Evolutionary conservation across 768 basidiomycete genomes (phyloP), one percentile per base, ranked within the genome.

Genomic region (Heimioporus sp.): DNA sequence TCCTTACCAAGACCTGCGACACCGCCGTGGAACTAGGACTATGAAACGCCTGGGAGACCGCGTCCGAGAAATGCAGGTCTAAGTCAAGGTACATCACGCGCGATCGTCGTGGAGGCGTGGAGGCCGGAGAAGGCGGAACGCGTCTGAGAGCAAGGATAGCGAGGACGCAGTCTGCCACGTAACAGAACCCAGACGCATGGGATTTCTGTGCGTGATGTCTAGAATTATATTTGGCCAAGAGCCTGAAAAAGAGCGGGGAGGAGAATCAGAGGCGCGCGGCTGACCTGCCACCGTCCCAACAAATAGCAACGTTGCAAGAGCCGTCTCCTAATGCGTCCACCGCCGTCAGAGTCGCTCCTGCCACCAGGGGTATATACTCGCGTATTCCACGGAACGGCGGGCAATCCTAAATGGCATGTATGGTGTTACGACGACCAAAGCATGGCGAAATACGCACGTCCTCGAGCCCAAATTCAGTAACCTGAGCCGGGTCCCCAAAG

Each of bases 21-120:
- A 55, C 52, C 20, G 56, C 58, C 10, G 72, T 60, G 1, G 73
- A 67, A 20, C 61, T 59, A 2, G 77, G 70, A 1, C 73, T 69
- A 51, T 76, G 68, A 64, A 92, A 90, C 0, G 92, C 90, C 36
- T 87, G 79, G 0, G 88, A 87, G 41, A 95, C 92, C 0, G 82
- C 92, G 62, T 97, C 93, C 5, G 88, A 90, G 60, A 91, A 93
- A 66, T 98, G 95, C 3, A 97, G 75, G 65, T 98, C 95, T 10
- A 98, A 72, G 64, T 98, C 95, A 44, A 98, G 76, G 70, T 97
- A 97, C 81, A 98, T 83, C 11, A 94, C 77, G 3, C 88, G 80
- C 1, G 80, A 75, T 54, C 77, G 79, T 49, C 70, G 64, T 30
- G 53, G 45, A 16, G 65, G 39, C n/a, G 61, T 24, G 17, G 48